phyloP scores from a whole-genome alignment of 768 basidiomycete genomes.

The Cyclocybe aegerita region DNA sequence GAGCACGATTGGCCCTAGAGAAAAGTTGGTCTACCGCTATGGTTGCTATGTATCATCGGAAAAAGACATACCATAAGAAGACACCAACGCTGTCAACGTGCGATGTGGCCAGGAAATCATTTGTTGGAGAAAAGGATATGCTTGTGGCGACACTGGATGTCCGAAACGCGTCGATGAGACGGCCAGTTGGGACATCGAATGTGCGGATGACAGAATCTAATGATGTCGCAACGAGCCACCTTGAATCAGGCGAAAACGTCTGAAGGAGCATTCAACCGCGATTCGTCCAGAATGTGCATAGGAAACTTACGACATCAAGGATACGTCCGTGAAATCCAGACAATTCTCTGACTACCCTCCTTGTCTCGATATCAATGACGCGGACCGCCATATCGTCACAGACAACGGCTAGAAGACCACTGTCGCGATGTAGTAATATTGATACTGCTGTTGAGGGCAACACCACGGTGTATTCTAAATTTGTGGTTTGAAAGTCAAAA shows the following conservation, averaged over 20 bases:
- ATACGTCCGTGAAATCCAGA: constrained; percentile 81
- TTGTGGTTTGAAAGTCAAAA: constrained; percentile 92
- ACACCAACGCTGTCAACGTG: constrained; percentile 95
- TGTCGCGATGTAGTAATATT: constrained; percentile 79
- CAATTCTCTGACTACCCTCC: constrained; percentile 85
- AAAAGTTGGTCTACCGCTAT: background rate
- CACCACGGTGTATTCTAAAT: constrained; percentile 63
- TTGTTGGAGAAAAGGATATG: constrained; percentile 90
- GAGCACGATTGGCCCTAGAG: constrained; percentile 90
- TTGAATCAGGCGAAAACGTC: constrained; percentile 94
- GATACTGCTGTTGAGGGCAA: constrained; percentile 71
- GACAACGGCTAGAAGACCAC: constrained; percentile 74
- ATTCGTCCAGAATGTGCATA: background rate
- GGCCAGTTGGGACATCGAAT: constrained; percentile 92
- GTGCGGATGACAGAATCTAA: constrained; percentile 92
- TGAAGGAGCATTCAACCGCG: constrained; percentile 28
- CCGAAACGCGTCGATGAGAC: constrained; percentile 88
- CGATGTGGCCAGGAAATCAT: constrained; percentile 93
- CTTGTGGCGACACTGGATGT: constrained; percentile 87
- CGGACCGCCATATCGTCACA: constrained; percentile 89
- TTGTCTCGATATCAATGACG: constrained; percentile 89
- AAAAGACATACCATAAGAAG: constrained; percentile 92
- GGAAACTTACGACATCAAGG: constrained; percentile 74
- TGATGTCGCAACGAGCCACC: constrained; percentile 89
- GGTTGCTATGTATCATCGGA: constrained; percentile 41